These are phyloP conservation scores for Boletellus deceptivus DNA, from an alignment of 1,284 basidiomycete genomes.

Conservation along the genomic window DNA sequence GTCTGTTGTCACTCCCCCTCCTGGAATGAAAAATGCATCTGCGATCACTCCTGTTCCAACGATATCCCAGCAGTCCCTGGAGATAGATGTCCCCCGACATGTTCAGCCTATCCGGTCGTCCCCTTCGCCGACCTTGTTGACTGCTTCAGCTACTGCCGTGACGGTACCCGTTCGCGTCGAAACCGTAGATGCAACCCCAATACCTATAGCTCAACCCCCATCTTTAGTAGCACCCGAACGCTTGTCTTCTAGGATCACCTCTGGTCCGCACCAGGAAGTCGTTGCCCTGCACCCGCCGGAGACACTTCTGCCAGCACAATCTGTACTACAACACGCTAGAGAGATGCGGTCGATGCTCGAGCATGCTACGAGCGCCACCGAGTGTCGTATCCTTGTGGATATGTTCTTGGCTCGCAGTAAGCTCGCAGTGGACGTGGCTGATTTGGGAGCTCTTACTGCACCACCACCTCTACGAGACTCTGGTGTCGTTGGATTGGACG, in stretches of 20 bases:
- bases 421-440: constrained; percentile 24
- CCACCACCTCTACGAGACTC: constrained; percentile 11
- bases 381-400: constrained; percentile 81
- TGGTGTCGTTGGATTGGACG: constrained; percentile 27
- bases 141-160: constrained; percentile 8
- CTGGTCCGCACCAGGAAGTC: constrained; percentile 13
- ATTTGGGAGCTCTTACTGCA: constrained; percentile 3
- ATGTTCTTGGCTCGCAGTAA: constrained; percentile 72
- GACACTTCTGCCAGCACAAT: constrained; percentile 12
- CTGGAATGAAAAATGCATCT: background rate
- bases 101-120: constrained; percentile 2
- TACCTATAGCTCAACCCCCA: constrained; percentile 1
- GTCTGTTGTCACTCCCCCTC: constrained; percentile 5
- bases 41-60: constrained; percentile 2
- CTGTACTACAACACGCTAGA: constrained; percentile 45
- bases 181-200: background rate
- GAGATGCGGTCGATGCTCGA: constrained; percentile 72
- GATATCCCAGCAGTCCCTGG: constrained; percentile 5
- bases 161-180: constrained; percentile 8
- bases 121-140: constrained; percentile 4
- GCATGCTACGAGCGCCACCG: constrained; percentile 71
- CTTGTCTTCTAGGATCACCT: constrained; percentile 16
- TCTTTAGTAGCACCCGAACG: constrained; percentile 8
- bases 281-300: constrained; percentile 1
- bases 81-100: constrained; percentile 8